Percentiles rank a stretch among this genome's conserved stretches.
Evolutionary conservation across 1,284 basidiomycete species (phyloP).

Genomic region (Cerrena zonata): DNA sequence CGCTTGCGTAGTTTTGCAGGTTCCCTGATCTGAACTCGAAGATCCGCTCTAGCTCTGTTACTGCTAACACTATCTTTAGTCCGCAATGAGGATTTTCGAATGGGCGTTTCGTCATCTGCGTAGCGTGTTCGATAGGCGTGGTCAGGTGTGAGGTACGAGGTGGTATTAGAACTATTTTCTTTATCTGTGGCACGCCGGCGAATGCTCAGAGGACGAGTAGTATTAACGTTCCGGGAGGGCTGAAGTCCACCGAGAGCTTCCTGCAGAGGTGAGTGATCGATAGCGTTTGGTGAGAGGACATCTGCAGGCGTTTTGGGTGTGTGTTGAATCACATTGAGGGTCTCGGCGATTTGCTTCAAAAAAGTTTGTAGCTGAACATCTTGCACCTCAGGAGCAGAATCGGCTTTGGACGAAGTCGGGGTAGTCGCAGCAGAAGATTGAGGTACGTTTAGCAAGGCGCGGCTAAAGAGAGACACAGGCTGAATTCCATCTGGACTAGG

Average conservation of each 20-base stretch:
- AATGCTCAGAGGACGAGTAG: constrained; percentile 29
- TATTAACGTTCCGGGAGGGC: constrained; percentile 6
- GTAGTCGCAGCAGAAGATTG: not conserved
- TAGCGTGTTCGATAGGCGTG: constrained; percentile 18
- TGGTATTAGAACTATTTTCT: constrained; percentile 22
- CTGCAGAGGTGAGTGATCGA: constrained; percentile 1
- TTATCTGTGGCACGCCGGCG: constrained; percentile 26
- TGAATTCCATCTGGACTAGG: constrained; percentile 19
- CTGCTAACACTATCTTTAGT: constrained; percentile 25
- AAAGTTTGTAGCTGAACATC: constrained; percentile 73
- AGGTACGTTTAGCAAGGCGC: not conserved
- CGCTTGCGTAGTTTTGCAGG: constrained; percentile 20
- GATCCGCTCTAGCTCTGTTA: constrained; percentile 18
- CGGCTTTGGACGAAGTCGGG: not conserved
- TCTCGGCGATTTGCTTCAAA: constrained; percentile 77
- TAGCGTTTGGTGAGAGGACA: constrained; percentile 6
- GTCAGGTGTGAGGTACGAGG: constrained; percentile 16
- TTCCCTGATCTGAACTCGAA: constrained; percentile 49
- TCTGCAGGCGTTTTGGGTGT: constrained; percentile 13
- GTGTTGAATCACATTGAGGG: constrained; percentile 66
- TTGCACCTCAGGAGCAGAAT: constrained; percentile 42
- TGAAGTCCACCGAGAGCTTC: not conserved
- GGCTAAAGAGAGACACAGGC: constrained; percentile 7
- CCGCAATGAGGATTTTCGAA: constrained; percentile 40
- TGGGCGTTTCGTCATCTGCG: constrained; percentile 11